Percentiles rank a stretch among this genome's conserved stretches.
Conservation (phyloP, 1,284 basidiomycete genomes). For the Ganoderma boninense region DNA sequence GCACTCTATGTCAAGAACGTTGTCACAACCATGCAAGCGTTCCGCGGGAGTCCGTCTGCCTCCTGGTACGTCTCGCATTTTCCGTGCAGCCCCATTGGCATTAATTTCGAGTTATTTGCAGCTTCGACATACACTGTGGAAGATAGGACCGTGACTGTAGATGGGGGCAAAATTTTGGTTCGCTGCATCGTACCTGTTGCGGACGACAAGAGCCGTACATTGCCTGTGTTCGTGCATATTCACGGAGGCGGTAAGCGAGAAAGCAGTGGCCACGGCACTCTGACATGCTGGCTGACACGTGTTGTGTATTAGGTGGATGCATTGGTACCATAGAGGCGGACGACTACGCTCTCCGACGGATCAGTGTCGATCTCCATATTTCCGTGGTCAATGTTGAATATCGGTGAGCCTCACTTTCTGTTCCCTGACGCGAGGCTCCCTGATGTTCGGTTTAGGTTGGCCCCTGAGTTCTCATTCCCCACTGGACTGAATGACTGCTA, state of each 20-base stretch:
- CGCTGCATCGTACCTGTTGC: constrained; percentile 4
- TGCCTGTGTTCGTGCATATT: constrained; percentile 3
- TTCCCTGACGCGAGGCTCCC: neutral
- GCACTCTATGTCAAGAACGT: neutral
- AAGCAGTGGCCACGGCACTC: neutral
- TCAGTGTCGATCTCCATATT: constrained; percentile 14
- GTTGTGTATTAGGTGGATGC: neutral
- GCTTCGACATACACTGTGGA: constrained; percentile 3
- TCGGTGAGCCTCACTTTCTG: neutral
- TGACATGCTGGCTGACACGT: neutral
- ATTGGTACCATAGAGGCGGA: constrained; percentile 6
- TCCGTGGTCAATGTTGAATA: constrained; percentile 11
- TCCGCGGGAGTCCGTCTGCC: neutral
- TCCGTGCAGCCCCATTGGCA: neutral
- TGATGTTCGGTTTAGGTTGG: neutral
- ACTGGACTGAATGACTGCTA: constrained; percentile 11
- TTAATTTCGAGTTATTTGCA: neutral
- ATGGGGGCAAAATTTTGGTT: constrained; percentile 1
- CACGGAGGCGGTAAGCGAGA: constrained; percentile 9
- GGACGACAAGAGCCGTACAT: neutral
- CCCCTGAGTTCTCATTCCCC: neutral
- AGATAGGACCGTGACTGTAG: neutral
- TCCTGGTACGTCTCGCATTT: neutral
- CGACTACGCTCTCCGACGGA: constrained; percentile 9
- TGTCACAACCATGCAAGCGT: neutral